Percentiles rank a stretch among this genome's conserved stretches.
Evolutionary conservation across 345 rosid species (phyloP).

Genomic region (Boechera stricta): DNA sequence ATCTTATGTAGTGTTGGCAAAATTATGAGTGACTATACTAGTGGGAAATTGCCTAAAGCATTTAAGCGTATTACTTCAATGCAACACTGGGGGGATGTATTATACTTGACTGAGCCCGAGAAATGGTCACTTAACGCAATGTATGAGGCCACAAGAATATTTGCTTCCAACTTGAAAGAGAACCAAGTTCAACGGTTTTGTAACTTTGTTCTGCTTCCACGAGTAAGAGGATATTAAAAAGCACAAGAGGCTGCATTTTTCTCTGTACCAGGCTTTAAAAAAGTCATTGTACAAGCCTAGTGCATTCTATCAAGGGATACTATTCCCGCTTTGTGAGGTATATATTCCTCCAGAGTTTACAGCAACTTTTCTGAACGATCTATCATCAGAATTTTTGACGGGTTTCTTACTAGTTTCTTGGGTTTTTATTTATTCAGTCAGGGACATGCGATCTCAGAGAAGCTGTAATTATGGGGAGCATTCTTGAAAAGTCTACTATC

Average conservation of each 20-base stretch:
- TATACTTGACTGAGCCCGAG: conserved; percentile 90
- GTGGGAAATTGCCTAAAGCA: conserved; percentile 90
- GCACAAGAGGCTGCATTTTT: conserved; percentile 83
- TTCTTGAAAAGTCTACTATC: conserved; percentile 79
- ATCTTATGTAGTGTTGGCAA: conserved; percentile 68
- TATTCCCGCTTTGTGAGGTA: conserved; percentile 87
- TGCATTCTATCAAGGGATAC: conserved; percentile 94
- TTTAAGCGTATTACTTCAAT: conserved; percentile 75
- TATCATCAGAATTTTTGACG: background rate
- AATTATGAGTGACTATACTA: conserved; percentile 72
- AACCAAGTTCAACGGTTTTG: conserved; percentile 76
- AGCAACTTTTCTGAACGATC: background rate
- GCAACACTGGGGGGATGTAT: conserved; percentile 83
- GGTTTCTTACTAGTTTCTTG: conserved; percentile 6
- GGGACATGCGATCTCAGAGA: conserved; percentile 93
- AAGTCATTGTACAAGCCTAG: conserved; percentile 85
- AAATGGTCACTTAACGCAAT: conserved; percentile 94
- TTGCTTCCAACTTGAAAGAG: conserved; percentile 74
- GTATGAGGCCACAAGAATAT: conserved; percentile 89
- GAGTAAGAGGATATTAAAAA: conserved; percentile 86
- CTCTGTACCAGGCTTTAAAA: conserved; percentile 80
- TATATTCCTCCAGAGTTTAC: background rate
- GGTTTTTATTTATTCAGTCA: conserved; percentile 59
- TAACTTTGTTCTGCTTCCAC: conserved; percentile 84
- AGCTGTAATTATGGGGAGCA: conserved; percentile 90